A percentile compares a stretch with the other conserved stretches of the same genome.
Conservation (phyloP, 2,329 filamentous ascomycete species). For the Xylaria sp. region DNA sequence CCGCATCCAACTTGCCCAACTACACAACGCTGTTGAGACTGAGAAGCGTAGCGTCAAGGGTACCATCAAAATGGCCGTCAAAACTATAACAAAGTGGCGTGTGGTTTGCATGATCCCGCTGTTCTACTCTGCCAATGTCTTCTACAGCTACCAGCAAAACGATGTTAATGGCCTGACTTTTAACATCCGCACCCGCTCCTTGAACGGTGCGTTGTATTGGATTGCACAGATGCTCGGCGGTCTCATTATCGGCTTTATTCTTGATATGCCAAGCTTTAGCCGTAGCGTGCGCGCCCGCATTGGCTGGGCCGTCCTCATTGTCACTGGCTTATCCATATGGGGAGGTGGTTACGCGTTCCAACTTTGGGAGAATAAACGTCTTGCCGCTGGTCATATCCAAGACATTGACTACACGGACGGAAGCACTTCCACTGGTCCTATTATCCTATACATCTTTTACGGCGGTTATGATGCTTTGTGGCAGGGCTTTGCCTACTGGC, state of each 20-base stretch:
- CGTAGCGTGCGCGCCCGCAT: slow-evolving; percentile 33
- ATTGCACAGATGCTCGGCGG: slow-evolving; percentile 38
- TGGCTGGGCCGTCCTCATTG: slow-evolving; percentile 32
- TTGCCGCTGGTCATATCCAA: slow-evolving; percentile 28
- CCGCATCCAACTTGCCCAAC: slow-evolving; percentile 33
- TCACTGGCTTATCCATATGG: slow-evolving; percentile 30
- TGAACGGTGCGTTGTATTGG: slow-evolving; percentile 36
- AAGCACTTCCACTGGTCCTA: slow-evolving; percentile 26
- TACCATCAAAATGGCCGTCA: slow-evolving; percentile 25
- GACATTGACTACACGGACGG: slow-evolving; percentile 34
- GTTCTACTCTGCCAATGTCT: slow-evolving; percentile 36
- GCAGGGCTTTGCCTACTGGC: slow-evolving; percentile 38
- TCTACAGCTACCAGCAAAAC: slow-evolving; percentile 39
- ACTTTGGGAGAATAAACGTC: slow-evolving; percentile 35
- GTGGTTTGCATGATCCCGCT: slow-evolving; percentile 34
- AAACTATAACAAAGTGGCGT: slow-evolving; percentile 34
- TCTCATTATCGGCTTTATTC: slow-evolving; percentile 32
- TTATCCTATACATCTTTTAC: slow-evolving; percentile 35
- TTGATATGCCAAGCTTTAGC: slow-evolving; percentile 34
- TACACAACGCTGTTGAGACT: slow-evolving; percentile 32
- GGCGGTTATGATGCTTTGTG: slow-evolving; percentile 34
- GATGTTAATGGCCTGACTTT: slow-evolving; percentile 36
- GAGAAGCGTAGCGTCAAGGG: slow-evolving; percentile 33
- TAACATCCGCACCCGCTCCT: slow-evolving; percentile 36
- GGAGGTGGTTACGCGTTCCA: slow-evolving; percentile 37